These are phyloP conservation scores for Paradendryphiella salina DNA, from an alignment of 2,329 filamentous ascomycete genomes.

Conservation along the genomic window DNA sequence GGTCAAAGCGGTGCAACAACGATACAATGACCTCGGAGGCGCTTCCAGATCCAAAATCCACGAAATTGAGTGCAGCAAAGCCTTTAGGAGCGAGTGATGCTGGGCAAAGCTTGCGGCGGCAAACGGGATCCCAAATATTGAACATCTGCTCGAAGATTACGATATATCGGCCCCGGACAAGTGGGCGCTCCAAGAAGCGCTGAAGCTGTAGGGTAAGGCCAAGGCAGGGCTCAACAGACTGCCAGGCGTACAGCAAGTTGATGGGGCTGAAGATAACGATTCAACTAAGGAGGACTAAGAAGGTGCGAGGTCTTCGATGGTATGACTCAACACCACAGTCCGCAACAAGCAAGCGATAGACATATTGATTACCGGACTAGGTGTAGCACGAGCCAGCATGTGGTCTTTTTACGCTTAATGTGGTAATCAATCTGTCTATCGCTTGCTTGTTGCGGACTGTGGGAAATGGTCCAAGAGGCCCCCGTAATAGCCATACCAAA, in stretches of 20 bases:
- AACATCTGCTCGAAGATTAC: slow-evolving; percentile 2
- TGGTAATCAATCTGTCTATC: too few species aligned
- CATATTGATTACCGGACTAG: too few species aligned
- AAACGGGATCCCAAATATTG: slow-evolving; percentile 9
- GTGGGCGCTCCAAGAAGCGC: slow-evolving; percentile 5
- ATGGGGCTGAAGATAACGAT: slow-evolving; percentile 10
- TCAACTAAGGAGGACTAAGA: slow-evolving; percentile 12
- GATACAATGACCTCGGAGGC: slow-evolving; percentile 7
- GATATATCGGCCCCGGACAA: slow-evolving; percentile 1
- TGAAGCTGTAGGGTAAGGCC: slow-evolving; percentile 14
- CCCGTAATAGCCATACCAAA: too few species aligned
- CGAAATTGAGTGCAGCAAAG: background rate
- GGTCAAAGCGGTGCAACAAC: slow-evolving; percentile 4
- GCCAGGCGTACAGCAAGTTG: slow-evolving; percentile 11
- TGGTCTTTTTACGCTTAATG: too few species aligned
- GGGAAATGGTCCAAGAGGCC: too few species aligned
- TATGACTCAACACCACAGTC: slow-evolving; percentile 4
- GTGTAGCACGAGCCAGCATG: too few species aligned
- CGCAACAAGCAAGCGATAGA: too few species aligned
- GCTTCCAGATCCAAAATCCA: slow-evolving; percentile 2
- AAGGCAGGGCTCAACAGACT: slow-evolving; percentile 10
- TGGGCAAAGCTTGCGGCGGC: slow-evolving; percentile 10
- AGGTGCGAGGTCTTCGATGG: slow-evolving; percentile 3
- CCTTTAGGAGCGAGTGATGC: slow-evolving; percentile 7
- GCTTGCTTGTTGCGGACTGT: too few species aligned